phyloP scores from a whole-genome alignment of 345 rosid species.

The Brassica napus region DNA sequence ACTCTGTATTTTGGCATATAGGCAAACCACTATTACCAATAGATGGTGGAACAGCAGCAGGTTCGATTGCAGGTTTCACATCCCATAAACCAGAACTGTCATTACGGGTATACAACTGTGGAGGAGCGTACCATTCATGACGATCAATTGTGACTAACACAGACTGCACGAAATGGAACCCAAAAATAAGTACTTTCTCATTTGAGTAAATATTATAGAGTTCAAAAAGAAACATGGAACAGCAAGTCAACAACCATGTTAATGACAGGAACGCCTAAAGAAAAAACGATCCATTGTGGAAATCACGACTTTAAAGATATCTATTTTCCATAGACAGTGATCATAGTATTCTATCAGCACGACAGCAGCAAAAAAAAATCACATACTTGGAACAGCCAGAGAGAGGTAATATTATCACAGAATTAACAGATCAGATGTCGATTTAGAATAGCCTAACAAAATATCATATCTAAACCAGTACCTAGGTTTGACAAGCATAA shows the following conservation, averaged over 20 bases:
- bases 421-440: conserved; percentile 16
- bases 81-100: conserved; percentile 90
- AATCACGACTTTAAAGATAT: conserved; percentile 1
- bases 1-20: conserved; percentile 43
- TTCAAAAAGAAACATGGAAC: background rate
- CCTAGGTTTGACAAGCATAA: background rate
- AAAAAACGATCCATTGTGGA: background rate
- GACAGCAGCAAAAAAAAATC: background rate
- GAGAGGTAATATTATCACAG: conserved; percentile 8
- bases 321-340: background rate
- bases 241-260: background rate
- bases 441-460: conserved; percentile 8
- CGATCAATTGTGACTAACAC: conserved; percentile 83
- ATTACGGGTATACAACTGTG: conserved; percentile 86
- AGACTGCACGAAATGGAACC: conserved; percentile 57
- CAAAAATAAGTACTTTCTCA: conserved; percentile 27
- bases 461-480: background rate
- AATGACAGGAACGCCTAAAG: background rate
- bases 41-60: conserved; percentile 43
- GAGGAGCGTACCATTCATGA: conserved; percentile 96
- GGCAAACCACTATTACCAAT: conserved; percentile 39
- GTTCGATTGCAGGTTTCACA: conserved; percentile 60
- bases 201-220: conserved; percentile 11
- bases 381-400: background rate
- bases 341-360: conserved; percentile 15